These are phyloP conservation scores for Aspergillus flavus DNA, from an alignment of 2,329 filamentous ascomycete species.

Conservation along the genomic window DNA sequence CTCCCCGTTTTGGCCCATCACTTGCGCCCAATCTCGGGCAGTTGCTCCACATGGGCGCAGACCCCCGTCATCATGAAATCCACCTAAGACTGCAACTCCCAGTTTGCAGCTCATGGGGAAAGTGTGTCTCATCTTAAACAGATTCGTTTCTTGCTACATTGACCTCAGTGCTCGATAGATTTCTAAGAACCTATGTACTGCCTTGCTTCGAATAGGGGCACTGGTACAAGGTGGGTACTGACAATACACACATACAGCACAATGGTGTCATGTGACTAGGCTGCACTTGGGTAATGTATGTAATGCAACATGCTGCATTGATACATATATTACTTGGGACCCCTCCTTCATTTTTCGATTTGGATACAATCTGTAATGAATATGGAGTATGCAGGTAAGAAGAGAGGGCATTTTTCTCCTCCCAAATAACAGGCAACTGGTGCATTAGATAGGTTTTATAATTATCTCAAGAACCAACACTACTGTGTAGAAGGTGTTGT, in stretches of 20 bases:
- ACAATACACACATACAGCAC: not conserved
- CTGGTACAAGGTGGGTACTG: not conserved
- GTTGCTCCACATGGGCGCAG: conserved; percentile 23
- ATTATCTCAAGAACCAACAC: conserved; percentile 15
- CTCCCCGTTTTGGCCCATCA: conserved; percentile 11
- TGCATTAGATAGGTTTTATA: conserved; percentile 6
- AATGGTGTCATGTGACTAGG: not conserved
- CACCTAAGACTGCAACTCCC: not conserved
- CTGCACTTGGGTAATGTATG: not conserved
- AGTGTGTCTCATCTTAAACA: not conserved
- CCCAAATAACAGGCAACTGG: conserved; percentile 14
- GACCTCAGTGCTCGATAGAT: not conserved
- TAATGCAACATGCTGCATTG: not conserved
- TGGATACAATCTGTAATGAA: not conserved
- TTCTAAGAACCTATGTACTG: not conserved
- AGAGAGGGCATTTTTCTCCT: conserved; percentile 1
- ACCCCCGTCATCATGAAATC: conserved; percentile 23
- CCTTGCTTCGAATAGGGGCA: conserved; percentile 21
- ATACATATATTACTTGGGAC: not conserved
- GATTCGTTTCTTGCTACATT: not conserved
- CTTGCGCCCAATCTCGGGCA: conserved; percentile 19
- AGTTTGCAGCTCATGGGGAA: not conserved
- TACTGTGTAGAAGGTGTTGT: conserved; percentile 15
- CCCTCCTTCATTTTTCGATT: not conserved
- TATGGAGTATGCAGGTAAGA: not conserved